phyloP scores from a whole-genome alignment of 2,329 filamentous ascomycete species.

The Hymenoscyphus fraxineus region DNA sequence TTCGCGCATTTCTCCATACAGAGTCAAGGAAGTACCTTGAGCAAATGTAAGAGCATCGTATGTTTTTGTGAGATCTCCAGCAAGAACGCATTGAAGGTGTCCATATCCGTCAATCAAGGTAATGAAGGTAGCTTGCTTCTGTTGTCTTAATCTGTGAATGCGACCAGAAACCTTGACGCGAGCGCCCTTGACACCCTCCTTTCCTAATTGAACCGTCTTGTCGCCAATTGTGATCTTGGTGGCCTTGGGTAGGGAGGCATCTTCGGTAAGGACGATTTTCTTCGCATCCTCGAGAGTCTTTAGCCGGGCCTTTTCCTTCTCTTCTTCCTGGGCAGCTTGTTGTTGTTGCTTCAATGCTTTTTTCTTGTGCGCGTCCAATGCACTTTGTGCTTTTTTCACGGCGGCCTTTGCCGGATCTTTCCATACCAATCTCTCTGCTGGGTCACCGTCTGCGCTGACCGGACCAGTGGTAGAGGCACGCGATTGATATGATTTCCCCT shows the following conservation, averaged over 20 bases:
- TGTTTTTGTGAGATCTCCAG: slow-evolving; percentile 72
- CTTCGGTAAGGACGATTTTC: slow-evolving; percentile 68
- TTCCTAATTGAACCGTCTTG: slow-evolving; percentile 59
- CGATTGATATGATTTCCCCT: slow-evolving; percentile 60
- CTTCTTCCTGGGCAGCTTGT: slow-evolving; percentile 65
- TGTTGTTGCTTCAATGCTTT: slow-evolving; percentile 78
- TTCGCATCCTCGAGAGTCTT: slow-evolving; percentile 75
- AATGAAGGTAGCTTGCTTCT: slow-evolving; percentile 83
- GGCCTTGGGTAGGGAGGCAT: slow-evolving; percentile 68
- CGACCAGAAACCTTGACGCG: slow-evolving; percentile 77
- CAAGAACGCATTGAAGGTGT: slow-evolving; percentile 77
- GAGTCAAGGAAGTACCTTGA: slow-evolving; percentile 65
- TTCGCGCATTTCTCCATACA: slow-evolving; percentile 65
- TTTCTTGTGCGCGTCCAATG: slow-evolving; percentile 74
- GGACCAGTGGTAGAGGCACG: slow-evolving; percentile 63
- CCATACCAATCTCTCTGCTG: slow-evolving; percentile 63
- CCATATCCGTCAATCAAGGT: slow-evolving; percentile 83
- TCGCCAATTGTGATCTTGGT: slow-evolving; percentile 72
- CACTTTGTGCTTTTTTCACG: slow-evolving; percentile 77
- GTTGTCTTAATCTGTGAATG: slow-evolving; percentile 74
- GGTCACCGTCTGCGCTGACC: slow-evolving; percentile 60
- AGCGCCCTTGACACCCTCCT: slow-evolving; percentile 59
- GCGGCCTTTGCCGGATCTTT: slow-evolving; percentile 81
- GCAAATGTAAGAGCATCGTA: slow-evolving; percentile 70
- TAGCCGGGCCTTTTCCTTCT: slow-evolving; percentile 67